Evolutionary conservation across 768 basidiomycete genomes (phyloP), one percentile per base, ranked within the genome.

Genomic region (Mycena galericulata): DNA sequence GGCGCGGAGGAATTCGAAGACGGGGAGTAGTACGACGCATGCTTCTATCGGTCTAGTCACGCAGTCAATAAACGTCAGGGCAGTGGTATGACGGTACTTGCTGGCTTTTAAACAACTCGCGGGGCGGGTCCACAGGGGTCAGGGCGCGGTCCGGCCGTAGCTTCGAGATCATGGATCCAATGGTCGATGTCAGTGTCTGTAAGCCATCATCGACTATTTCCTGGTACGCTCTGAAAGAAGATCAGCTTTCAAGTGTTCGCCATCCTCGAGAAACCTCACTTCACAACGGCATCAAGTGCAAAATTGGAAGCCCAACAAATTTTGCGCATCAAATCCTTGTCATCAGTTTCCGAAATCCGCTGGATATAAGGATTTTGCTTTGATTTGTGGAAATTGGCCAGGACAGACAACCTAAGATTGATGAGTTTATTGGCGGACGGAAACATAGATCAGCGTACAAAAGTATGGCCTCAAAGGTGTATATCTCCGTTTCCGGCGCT

Each of bases 311-410:
- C 85, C 87, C 87, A 88, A 62, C 85, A 87, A 32, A 90, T 81
- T 73, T 85, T 89, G 26, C 78, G 78, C 85, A 92, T 86, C 2
- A 91, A 72, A 12, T 82, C 84, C 8, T 79, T 76, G 66, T 92
- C 88, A 4, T 77, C 70, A 0, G 82, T 84, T 32, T 84, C 82
- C 38, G 79, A 79, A 30, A 92, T 86, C 27, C 81, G 80, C 27
- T 84, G 84, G 11, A 92, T 80, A 73, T 90, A 92, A 1, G 87
- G 87, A 75, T 93, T 93, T 41, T 91, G 83, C 69, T 86, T 90
- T 12, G 90, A 90, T 72, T 89, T 90, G 75, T 92, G 92, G 74
- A 89, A 93, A 72, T 91, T 91, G 59, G 88, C 88, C 2, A 93
- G 83, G 36, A 91, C 77, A 14, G 87, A 82, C n/a, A 92, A 82